These are phyloP conservation scores for Ocimum tenuiflorum DNA, from an alignment of 257 asterid genomes.

Conservation along the genomic window DNA sequence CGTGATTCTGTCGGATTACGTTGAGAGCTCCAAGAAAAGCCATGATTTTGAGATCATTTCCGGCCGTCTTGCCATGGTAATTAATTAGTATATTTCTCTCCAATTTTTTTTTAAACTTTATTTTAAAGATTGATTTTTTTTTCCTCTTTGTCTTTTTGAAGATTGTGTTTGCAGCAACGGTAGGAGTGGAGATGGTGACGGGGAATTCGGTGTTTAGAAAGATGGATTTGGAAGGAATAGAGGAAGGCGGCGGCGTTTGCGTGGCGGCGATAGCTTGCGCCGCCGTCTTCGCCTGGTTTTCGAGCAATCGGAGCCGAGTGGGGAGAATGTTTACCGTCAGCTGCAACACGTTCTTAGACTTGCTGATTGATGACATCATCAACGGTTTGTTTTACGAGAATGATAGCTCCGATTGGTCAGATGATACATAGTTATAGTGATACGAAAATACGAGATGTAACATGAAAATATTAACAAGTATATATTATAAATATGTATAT, in stretches of 20 bases:
- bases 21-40: conserved; percentile 64
- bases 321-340: conserved; percentile 54
- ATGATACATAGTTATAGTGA: too few relatives aligned
- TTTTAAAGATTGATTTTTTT: too few relatives aligned
- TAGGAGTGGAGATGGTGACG: conserved; percentile 54
- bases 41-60: conserved; percentile 80
- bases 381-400: conserved; percentile 70
- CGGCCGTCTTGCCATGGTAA: conserved; percentile 96
- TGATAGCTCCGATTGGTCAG: conserved; percentile 52
- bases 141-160: background rate
- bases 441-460: background rate
- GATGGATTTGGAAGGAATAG: conserved; percentile 61
- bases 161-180: conserved; percentile 81
- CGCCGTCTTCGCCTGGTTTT: conserved; percentile 67
- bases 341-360: conserved; percentile 70
- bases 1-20: conserved; percentile 54
- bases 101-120: too few relatives aligned
- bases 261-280: conserved; percentile 62
- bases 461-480: background rate
- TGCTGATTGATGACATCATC: conserved; percentile 60
- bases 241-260: conserved; percentile 57
- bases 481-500: too few relatives aligned
- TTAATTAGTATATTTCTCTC: too few relatives aligned
- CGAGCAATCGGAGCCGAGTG: conserved; percentile 65
- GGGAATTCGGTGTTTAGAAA: conserved; percentile 73